A percentile compares a stretch with the other conserved stretches of the same genome.
Conservation (phyloP, 768 basidiomycete species). For the Lactifluus pinguis region DNA sequence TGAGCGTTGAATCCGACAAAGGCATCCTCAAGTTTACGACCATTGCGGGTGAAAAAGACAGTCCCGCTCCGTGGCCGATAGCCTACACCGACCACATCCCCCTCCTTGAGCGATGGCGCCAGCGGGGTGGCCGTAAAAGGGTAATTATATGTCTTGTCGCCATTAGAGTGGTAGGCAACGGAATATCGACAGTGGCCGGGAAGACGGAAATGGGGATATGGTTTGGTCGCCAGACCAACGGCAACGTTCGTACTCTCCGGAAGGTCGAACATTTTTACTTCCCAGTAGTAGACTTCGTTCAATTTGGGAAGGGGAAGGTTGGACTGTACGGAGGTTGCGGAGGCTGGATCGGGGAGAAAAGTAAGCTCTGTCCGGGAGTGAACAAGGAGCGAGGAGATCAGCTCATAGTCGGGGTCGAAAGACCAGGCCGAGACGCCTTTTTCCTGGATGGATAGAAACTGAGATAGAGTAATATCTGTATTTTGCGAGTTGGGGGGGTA, state of each 20-base stretch:
- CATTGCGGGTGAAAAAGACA: conserved; percentile 99
- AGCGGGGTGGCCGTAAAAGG: conserved; percentile 84
- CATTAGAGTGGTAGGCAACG: conserved; percentile 91
- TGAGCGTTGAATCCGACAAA: conserved; percentile 82
- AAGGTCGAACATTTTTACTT: conserved; percentile 98
- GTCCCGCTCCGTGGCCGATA: conserved; percentile 95
- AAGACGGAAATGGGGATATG: conserved; percentile 89
- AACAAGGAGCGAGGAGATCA: conserved; percentile 84
- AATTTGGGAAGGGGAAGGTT: conserved; percentile 95
- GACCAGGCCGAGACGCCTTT: conserved; percentile 99
- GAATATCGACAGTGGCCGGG: conserved; percentile 82
- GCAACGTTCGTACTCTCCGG: conserved; percentile 81
- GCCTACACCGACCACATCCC: conserved; percentile 92
- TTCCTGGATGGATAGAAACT: conserved; percentile 98
- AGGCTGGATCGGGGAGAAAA: conserved; percentile 93
- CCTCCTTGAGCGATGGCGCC: conserved; percentile 80
- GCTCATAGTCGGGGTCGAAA: conserved; percentile 98
- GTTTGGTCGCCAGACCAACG: conserved; percentile 92
- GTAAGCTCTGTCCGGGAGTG: conserved; percentile 96
- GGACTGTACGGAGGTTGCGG: conserved; percentile 90
- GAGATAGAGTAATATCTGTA: conserved; percentile 96
- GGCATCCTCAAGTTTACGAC: conserved; percentile 93
- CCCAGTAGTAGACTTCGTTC: conserved; percentile 99
- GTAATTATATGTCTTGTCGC: conserved; percentile 95
- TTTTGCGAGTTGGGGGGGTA: conserved; percentile 95